Conservation (phyloP, 2,329 filamentous ascomycete species). For the Chaetomium sp. region DNA sequence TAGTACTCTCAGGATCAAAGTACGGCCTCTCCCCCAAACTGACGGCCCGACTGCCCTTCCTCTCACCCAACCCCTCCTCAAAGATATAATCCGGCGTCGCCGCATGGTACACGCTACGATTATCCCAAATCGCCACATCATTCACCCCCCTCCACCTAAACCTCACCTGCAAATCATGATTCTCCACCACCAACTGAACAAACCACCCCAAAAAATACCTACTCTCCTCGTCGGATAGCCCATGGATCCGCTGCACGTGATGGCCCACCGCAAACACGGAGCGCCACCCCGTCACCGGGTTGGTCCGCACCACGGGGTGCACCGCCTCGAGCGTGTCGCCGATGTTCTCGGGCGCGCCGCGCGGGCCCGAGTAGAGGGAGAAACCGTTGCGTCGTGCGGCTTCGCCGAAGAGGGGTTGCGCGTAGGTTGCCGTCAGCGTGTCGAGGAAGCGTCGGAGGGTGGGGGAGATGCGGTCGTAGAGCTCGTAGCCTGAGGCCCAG, state of each 20-base stretch:
- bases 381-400: conserved; percentile 50
- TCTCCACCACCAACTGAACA: conserved; percentile 52
- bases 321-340: conserved; percentile 51
- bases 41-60: conserved; percentile 53
- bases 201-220: conserved; percentile 55
- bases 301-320: conserved; percentile 59
- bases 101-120: conserved; percentile 57
- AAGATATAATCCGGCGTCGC: conserved; percentile 56
- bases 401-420: conserved; percentile 53
- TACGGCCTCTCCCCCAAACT: conserved; percentile 58
- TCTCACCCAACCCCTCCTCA: conserved; percentile 47
- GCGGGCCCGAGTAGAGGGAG: conserved; percentile 48
- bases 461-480: conserved; percentile 64
- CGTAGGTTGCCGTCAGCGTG: conserved; percentile 57
- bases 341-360: conserved; percentile 55
- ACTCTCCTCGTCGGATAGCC: conserved; percentile 51
- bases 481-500: conserved; percentile 68
- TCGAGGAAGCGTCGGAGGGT: conserved; percentile 62
- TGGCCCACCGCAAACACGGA: conserved; percentile 55
- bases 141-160: conserved; percentile 48
- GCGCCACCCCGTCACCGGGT: conserved; percentile 62
- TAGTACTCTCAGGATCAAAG: conserved; percentile 49
- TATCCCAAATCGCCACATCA: conserved; percentile 61
- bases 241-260: conserved; percentile 55
- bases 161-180: conserved; percentile 59